Conservation (phyloP, 2,329 filamentous ascomycete species). For the Coniochaeta hoffmannii region DNA sequence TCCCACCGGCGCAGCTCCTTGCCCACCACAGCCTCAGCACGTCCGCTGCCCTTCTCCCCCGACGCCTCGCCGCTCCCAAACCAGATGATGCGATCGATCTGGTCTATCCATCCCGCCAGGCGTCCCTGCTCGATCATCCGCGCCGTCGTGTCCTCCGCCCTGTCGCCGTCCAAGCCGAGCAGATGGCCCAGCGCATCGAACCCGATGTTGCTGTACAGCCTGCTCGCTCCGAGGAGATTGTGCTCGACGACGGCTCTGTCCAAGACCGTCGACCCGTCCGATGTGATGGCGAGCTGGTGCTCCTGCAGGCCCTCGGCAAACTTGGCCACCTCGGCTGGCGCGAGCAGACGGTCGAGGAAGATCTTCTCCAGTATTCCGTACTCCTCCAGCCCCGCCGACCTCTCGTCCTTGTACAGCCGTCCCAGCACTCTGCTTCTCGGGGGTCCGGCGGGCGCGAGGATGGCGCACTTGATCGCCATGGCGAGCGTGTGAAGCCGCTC, state of each 20-base stretch:
- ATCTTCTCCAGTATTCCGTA: constrained; percentile 94
- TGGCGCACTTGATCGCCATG: constrained; percentile 84
- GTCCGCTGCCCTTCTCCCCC: constrained; percentile 60
- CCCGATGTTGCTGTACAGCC: constrained; percentile 69
- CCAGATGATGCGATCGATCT: constrained; percentile 81
- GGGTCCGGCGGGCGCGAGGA: constrained; percentile 86
- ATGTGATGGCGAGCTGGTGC: constrained; percentile 84
- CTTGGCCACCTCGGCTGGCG: constrained; percentile 72
- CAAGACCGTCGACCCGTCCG: constrained; percentile 87
- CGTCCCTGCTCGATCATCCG: constrained; percentile 94
- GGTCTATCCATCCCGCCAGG: constrained; percentile 82
- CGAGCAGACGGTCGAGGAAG: constrained; percentile 82
- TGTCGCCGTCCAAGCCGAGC: constrained; percentile 69
- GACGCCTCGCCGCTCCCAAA: constrained; percentile 72
- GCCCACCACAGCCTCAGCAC: constrained; percentile 54
- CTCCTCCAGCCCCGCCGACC: constrained; percentile 66
- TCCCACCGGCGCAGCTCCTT: constrained; percentile 82
- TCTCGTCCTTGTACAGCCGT: constrained; percentile 88
- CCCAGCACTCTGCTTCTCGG: constrained; percentile 72
- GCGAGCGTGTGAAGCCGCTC: constrained; percentile 79
- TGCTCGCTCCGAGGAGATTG: constrained; percentile 81
- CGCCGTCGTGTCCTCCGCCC: constrained; percentile 85
- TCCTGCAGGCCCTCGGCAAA: constrained; percentile 75
- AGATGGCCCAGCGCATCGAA: constrained; percentile 69
- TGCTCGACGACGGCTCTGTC: constrained; percentile 93